These are phyloP conservation scores for Gracilaria gracilis DNA, from an alignment of 23 red algal genomes.

Conservation along the genomic window DNA sequence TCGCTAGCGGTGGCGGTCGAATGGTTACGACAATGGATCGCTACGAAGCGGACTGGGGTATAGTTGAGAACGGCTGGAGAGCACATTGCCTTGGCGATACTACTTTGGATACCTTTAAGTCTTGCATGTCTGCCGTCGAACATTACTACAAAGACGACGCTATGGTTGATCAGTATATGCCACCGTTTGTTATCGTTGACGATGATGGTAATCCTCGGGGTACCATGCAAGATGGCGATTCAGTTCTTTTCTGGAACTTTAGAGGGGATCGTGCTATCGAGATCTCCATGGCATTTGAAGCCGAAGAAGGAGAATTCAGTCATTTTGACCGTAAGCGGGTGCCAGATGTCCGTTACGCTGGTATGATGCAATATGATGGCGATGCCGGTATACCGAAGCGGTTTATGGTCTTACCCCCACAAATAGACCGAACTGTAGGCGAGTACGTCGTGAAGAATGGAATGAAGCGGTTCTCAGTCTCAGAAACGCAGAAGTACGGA, in stretches of 20 bases:
- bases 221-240: constrained; percentile 80
- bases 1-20: constrained; percentile 75
- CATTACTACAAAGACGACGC: constrained; percentile 80
- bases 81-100: constrained; percentile 82
- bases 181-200: constrained; percentile 86
- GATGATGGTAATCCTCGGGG: constrained; percentile 73
- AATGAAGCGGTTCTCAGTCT: constrained; percentile 73
- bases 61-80: constrained; percentile 84
- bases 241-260: constrained; percentile 95
- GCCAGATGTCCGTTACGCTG: constrained; percentile 82
- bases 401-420: constrained; percentile 77
- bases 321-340: constrained; percentile 83
- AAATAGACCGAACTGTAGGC: constrained; percentile 67
- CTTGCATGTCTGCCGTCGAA: constrained; percentile 69
- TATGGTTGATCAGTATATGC: constrained; percentile 88
- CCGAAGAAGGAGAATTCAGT: constrained; percentile 68
- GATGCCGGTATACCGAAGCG: constrained; percentile 81
- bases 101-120: constrained; percentile 66
- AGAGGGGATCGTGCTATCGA: constrained; percentile 90
- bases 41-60: constrained; percentile 88
- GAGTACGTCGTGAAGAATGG: constrained; percentile 78
- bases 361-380: constrained; percentile 95
- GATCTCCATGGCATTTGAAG: constrained; percentile 86
- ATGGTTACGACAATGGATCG: constrained; percentile 92
- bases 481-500: constrained; percentile 94